Evolutionary conservation across 495 filamentous ascomycete genomes (phyloP).

Genomic region (Penicillium diatomitis): DNA sequence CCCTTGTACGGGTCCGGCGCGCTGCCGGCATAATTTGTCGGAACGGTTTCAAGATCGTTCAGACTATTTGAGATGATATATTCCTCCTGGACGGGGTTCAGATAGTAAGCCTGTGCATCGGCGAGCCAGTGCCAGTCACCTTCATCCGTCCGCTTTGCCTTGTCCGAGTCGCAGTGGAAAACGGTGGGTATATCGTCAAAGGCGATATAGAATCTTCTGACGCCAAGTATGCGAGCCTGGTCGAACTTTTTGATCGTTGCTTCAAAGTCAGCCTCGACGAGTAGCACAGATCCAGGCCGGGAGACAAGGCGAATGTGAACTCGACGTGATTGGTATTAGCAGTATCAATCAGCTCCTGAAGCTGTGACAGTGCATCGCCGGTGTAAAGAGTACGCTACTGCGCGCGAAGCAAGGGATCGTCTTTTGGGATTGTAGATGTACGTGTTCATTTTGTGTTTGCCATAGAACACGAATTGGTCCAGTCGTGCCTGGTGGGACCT

Average conservation of each 20-base stretch:
- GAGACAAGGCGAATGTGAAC: conserved; percentile 10
- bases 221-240: conserved; percentile 7
- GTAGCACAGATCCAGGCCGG: conserved; percentile 8
- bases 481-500: conserved; percentile 12
- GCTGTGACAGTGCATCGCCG: conserved; percentile 3
- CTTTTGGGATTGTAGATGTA: conserved; percentile 11
- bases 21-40: conserved; percentile 10
- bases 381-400: conserved; percentile 9
- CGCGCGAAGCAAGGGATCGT: conserved; percentile 9
- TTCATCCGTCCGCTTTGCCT: conserved; percentile 4
- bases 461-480: conserved; percentile 9
- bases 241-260: conserved; percentile 6
- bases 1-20: conserved; percentile 7
- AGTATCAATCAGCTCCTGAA: conserved; percentile 7
- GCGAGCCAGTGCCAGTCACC: conserved; percentile 4
- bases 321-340: conserved; percentile 11
- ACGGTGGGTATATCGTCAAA: conserved; percentile 7
- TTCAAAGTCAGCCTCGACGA: conserved; percentile 5
- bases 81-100: conserved; percentile 8
- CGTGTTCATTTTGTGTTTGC: conserved; percentile 13
- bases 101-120: conserved; percentile 8
- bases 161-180: conserved; percentile 9
- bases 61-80: conserved; percentile 6
- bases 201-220: conserved; percentile 9
- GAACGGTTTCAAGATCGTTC: conserved; percentile 8